Base-by-base conservation (phyloP, 768 basidiomycete species). In the Lepiota brunneoincarnata region DNA sequence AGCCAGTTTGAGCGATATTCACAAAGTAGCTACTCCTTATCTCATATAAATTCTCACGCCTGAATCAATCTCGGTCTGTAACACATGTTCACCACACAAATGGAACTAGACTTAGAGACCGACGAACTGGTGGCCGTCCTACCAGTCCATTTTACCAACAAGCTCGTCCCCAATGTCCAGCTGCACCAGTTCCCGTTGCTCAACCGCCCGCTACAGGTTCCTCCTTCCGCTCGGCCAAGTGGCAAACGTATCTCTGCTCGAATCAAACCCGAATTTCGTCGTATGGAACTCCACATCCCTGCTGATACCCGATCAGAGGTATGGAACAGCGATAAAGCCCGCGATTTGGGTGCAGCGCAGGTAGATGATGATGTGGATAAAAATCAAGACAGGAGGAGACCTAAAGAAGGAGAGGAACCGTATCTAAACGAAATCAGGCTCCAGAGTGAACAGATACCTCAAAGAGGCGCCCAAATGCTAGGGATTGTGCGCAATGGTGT, bases 161-260 rank as follows among this genome's bases (percentile, higher is more conserved):
- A 70, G 14, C 78, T 87, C 18, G 65, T 72, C 31, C 80, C 86
- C 2, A 78, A 84, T 63, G 66, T 93, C 36, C 89, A 92, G 35
- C 68, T 93, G 3, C 89, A 92, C 61, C 91, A 93, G 59, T 93
- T 84, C 61, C 91, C 92, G 4, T 77, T 93, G 6, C 73, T 91
- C 2, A 83, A 77, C 7, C 79, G 89, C 23, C 84, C 89, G 9
- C 74, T 93, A 2, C 87, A 87, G 68, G 78, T 77, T 3, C 91
- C 91, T 4, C 90, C 91, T 26, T 87, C 89, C 2, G 88, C 91
- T 6, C 65, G 71, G 36, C 63, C 77, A 31, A 86, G 82, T 61
- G 91, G 92, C 6, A 92, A 92, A 68, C 79, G 81, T 20, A 89
- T 93, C 51, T 77, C 76, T 31, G 89, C 89, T 5, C 81, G 91